phyloP scores from a whole-genome alignment of 148 eudicot species.

The Agrostemma githago region DNA sequence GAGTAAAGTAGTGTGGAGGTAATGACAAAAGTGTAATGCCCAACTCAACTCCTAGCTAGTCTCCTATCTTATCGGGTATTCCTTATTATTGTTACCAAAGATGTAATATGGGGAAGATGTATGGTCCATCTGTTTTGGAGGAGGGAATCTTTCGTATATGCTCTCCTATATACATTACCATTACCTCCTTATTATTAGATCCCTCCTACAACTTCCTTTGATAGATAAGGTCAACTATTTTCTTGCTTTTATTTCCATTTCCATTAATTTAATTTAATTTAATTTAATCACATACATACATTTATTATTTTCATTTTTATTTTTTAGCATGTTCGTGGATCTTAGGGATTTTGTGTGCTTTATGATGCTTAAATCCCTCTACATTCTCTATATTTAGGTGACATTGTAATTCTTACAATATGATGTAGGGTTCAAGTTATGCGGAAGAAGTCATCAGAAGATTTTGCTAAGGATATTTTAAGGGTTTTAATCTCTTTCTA shows the following conservation, averaged over 20 bases:
- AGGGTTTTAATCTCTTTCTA: neutral
- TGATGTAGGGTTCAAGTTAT: neutral
- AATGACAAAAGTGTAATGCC: slow-evolving; percentile 23
- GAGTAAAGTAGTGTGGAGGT: slow-evolving; percentile 9
- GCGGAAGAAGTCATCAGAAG: neutral
- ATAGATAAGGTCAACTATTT: slow-evolving; percentile 13
- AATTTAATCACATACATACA: too few species aligned
- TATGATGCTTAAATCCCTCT: slow-evolving; percentile 3
- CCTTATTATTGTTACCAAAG: neutral
- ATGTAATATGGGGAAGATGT: neutral
- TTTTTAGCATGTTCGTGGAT: neutral
- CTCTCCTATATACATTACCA: neutral
- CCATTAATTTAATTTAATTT: neutral
- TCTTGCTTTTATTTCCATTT: slow-evolving; percentile 8
- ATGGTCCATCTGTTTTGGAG: slow-evolving; percentile 26
- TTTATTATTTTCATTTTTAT: neutral
- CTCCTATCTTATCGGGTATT: slow-evolving; percentile 24
- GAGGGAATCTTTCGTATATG: slow-evolving; percentile 25
- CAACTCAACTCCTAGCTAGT: slow-evolving; percentile 21
- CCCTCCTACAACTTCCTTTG: too few species aligned
- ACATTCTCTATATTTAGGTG: neutral
- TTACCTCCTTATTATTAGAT: too few species aligned
- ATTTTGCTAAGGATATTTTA: neutral
- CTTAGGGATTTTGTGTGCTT: neutral
- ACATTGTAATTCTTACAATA: neutral